Conservation (phyloP, 257 asterid genomes). For the Solanum infundibuliforme region DNA sequence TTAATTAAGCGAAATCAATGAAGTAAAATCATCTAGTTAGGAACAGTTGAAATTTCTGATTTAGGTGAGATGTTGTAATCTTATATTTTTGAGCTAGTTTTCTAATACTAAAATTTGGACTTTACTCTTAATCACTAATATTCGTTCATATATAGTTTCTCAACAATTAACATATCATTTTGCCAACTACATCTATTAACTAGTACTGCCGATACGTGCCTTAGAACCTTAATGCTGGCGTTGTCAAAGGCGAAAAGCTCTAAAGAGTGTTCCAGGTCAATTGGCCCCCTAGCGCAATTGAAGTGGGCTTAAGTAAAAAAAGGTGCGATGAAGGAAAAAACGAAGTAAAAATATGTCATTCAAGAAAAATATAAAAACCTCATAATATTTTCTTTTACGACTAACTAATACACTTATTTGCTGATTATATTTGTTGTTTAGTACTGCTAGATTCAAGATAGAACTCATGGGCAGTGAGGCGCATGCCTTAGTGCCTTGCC, state of each 20-base stretch:
- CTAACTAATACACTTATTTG: background rate
- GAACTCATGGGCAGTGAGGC: background rate
- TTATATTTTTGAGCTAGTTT: background rate
- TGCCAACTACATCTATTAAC: background rate
- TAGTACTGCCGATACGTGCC: background rate
- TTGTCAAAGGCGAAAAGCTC: background rate
- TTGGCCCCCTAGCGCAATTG: background rate
- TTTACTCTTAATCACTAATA: background rate
- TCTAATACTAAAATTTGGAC: background rate
- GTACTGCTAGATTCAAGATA: background rate
- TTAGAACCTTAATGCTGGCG: background rate
- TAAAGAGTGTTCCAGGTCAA: background rate
- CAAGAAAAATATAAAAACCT: background rate
- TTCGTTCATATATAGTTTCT: background rate
- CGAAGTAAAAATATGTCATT: background rate
- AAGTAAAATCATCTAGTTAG: background rate
- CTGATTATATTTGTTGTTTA: background rate
- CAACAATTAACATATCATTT: background rate
- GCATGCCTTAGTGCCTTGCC: background rate
- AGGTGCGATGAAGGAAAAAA: background rate
- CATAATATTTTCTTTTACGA: background rate
- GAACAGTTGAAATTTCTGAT: background rate
- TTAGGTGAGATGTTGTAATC: background rate
- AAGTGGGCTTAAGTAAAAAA: background rate
- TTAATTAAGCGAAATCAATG: background rate